Conservation (phyloP, 2,329 filamentous ascomycete genomes). For the Talaromyces funiculosus region DNA sequence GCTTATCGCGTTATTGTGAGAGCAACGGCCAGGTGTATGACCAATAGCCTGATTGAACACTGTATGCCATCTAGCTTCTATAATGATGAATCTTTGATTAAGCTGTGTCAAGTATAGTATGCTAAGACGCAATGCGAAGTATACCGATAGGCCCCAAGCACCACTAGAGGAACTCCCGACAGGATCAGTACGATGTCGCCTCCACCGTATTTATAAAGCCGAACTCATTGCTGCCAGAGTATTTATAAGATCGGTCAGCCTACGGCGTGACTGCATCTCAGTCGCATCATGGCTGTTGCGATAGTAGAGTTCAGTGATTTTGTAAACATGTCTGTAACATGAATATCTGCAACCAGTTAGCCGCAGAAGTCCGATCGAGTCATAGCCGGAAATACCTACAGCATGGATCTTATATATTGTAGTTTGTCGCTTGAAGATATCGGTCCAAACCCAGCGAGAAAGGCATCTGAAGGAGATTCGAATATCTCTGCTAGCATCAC, state of each 20-base stretch:
- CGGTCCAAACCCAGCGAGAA: conserved; percentile 33
- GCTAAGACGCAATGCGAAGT: not conserved
- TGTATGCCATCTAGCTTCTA: not conserved
- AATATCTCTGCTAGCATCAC: conserved; percentile 50
- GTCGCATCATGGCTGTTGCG: conserved; percentile 29
- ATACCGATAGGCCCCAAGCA: not conserved
- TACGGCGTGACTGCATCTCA: conserved; percentile 34
- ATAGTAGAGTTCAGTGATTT: conserved; percentile 36
- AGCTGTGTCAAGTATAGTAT: not conserved
- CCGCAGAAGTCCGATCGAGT: too few species aligned
- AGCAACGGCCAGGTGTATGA: not conserved
- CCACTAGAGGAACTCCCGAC: not conserved
- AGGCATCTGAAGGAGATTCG: conserved; percentile 29
- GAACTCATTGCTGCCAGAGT: conserved; percentile 23
- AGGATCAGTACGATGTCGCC: not conserved
- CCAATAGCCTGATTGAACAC: not conserved
- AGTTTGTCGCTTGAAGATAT: conserved; percentile 19
- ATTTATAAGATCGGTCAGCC: conserved; percentile 27
- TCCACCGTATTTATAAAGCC: not conserved
- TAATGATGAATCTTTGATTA: not conserved
- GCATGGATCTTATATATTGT: conserved; percentile 27
- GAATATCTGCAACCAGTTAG: conserved; percentile 27
- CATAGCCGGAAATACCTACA: conserved; percentile 24
- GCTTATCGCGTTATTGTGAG: not conserved
- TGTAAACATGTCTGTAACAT: conserved; percentile 34